Evolutionary conservation across 2,329 filamentous ascomycete genomes (phyloP).

Genomic region (Lecanicillium sp.): DNA sequence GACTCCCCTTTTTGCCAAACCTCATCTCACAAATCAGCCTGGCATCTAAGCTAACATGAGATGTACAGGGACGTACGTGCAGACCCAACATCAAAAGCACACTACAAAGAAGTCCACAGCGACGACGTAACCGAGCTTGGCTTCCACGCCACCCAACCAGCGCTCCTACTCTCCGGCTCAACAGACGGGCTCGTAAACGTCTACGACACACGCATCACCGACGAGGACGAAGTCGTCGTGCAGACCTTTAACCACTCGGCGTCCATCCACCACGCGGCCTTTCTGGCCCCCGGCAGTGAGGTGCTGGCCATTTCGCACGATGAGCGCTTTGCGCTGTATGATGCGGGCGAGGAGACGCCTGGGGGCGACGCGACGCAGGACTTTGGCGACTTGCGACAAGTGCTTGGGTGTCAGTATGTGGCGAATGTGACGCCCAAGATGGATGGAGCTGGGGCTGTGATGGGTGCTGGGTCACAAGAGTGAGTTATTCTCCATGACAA

Average conservation of each 20-base stretch:
- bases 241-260: constrained; percentile 72
- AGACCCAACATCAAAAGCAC: constrained; percentile 34
- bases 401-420: constrained; percentile 65
- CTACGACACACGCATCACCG: constrained; percentile 59
- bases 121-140: constrained; percentile 54
- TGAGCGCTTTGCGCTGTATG: constrained; percentile 68
- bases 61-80: constrained; percentile 48
- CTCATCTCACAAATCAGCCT: no score
- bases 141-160: constrained; percentile 52
- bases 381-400: constrained; percentile 61
- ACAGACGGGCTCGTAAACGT: constrained; percentile 75
- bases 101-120: constrained; percentile 58
- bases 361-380: constrained; percentile 46
- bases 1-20: no score
- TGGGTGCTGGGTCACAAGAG: constrained; percentile 62
- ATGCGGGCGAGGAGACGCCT: constrained; percentile 54
- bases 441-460: constrained; percentile 47
- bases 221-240: constrained; percentile 70
- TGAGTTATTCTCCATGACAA: constrained; percentile 33
- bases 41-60: background rate
- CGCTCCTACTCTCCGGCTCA: constrained; percentile 64
- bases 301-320: constrained; percentile 71
- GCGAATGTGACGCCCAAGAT: constrained; percentile 56
- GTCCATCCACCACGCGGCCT: constrained; percentile 67
- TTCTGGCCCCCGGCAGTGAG: constrained; percentile 50